Evolutionary conservation across 768 basidiomycete species (phyloP).

Genomic region (Obba rivulosa): DNA sequence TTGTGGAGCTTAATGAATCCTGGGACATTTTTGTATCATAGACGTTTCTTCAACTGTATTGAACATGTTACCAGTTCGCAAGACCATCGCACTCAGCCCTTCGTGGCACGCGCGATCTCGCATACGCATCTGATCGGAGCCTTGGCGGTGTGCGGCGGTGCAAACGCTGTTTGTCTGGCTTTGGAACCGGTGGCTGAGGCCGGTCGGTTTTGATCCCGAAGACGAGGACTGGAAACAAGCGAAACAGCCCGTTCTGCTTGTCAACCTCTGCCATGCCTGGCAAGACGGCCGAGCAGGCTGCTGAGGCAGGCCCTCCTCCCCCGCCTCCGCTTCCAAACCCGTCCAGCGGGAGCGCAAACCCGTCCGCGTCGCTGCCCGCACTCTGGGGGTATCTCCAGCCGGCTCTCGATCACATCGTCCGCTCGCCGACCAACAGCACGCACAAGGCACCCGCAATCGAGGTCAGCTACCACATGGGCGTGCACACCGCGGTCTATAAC

Average conservation of each 20-base stretch:
- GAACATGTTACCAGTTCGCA: too few species aligned
- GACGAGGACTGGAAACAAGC: too few species aligned
- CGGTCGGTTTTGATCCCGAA: too few species aligned
- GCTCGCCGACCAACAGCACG: conserved; percentile 54
- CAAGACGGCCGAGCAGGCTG: not conserved
- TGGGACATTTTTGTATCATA: too few species aligned
- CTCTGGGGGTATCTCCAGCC: conserved; percentile 75
- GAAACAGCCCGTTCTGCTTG: not conserved
- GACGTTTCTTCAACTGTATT: too few species aligned
- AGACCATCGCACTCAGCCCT: too few species aligned
- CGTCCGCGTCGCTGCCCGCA: conserved; percentile 63
- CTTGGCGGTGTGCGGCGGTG: too few species aligned
- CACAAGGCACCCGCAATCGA: conserved; percentile 68
- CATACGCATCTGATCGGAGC: too few species aligned
- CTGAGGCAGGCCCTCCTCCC: conserved; percentile 2
- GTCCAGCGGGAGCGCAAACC: conserved; percentile 52
- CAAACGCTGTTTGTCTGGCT: not conserved
- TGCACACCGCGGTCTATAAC: conserved; percentile 80
- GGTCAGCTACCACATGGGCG: conserved; percentile 66
- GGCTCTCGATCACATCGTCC: conserved; percentile 72
- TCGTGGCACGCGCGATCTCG: too few species aligned
- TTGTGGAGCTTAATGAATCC: too few species aligned
- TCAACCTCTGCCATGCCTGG: not conserved
- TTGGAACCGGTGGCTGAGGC: too few species aligned
- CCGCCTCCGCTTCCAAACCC: conserved; percentile 23